phyloP scores from a whole-genome alignment of 2,329 filamentous ascomycete species.

The Aspergillus ochraceus region DNA sequence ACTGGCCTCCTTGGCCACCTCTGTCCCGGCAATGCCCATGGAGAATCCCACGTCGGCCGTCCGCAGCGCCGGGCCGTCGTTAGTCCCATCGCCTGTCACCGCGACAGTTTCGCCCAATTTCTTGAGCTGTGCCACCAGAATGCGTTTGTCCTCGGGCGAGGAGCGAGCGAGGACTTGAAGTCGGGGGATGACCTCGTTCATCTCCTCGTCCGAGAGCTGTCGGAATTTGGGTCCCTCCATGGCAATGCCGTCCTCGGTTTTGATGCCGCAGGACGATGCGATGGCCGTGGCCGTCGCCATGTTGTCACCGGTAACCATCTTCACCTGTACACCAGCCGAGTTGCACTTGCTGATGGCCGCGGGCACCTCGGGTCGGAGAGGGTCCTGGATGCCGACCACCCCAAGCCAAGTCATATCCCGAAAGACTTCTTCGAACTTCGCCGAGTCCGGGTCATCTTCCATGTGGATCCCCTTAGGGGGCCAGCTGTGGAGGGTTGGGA shows the following conservation, averaged over 20 bases:
- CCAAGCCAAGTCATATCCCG: constrained; percentile 72
- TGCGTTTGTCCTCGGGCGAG: constrained; percentile 66
- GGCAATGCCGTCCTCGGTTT: constrained; percentile 57
- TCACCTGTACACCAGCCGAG: constrained; percentile 67
- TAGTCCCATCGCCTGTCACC: constrained; percentile 65
- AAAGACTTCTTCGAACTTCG: constrained; percentile 68
- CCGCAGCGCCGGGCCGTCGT: constrained; percentile 65
- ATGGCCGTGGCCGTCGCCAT: constrained; percentile 72
- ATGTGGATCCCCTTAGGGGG: constrained; percentile 60
- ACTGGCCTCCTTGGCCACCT: constrained; percentile 68
- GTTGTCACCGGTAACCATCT: constrained; percentile 74
- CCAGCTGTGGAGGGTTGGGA: constrained; percentile 67
- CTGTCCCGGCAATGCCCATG: constrained; percentile 67
- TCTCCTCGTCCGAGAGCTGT: constrained; percentile 58
- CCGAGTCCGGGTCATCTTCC: constrained; percentile 63
- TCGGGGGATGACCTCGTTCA: constrained; percentile 58
- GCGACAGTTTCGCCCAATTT: constrained; percentile 63
- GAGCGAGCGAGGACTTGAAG: constrained; percentile 66
- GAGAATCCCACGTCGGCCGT: constrained; percentile 68
- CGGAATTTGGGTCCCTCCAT: constrained; percentile 71
- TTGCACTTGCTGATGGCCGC: constrained; percentile 68
- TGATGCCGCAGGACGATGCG: constrained; percentile 71
- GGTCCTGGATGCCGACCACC: constrained; percentile 73
- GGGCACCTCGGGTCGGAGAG: constrained; percentile 66
- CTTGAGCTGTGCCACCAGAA: constrained; percentile 63